These are phyloP conservation scores for Trichoderma reesei DNA, from an alignment of 495 filamentous ascomycete genomes.

Conservation along the genomic window DNA sequence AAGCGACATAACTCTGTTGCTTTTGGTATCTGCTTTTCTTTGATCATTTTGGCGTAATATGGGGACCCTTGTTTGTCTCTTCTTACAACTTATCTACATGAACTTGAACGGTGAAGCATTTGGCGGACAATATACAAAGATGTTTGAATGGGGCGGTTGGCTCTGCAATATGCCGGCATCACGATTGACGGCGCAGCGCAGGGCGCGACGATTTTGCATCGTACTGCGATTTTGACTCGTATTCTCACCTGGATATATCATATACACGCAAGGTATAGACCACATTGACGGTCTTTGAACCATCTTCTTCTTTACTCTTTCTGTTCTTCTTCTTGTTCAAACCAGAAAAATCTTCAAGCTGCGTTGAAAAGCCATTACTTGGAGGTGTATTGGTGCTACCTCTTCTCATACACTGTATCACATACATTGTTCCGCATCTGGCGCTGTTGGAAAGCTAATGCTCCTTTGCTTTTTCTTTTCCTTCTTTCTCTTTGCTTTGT, in stretches of 20 bases:
- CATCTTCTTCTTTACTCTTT: constrained; percentile 14
- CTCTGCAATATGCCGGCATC: not conserved
- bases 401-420: constrained; percentile 7
- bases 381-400: not conserved
- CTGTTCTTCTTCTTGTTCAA: constrained; percentile 15
- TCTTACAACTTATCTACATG: constrained; percentile 5
- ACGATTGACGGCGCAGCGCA: constrained; percentile 1
- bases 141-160: not conserved
- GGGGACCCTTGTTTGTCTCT: not conserved
- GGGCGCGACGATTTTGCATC: not conserved
- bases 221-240: constrained; percentile 15
- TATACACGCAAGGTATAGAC: constrained; percentile 10
- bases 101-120: not conserved
- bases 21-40: not conserved
- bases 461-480: constrained; percentile 10
- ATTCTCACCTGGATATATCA: constrained; percentile 18
- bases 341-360: not conserved
- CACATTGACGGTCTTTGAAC: constrained; percentile 7
- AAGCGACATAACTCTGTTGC: not conserved
- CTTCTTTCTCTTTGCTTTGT: not conserved
- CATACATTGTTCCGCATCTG: not conserved
- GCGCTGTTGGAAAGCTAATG: constrained; percentile 1
- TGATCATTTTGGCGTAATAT: not conserved
- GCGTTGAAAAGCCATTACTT: not conserved
- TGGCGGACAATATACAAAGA: not conserved